These are phyloP conservation scores for Suillus ampliporus DNA, from an alignment of 768 basidiomycete genomes.

Conservation along the genomic window DNA sequence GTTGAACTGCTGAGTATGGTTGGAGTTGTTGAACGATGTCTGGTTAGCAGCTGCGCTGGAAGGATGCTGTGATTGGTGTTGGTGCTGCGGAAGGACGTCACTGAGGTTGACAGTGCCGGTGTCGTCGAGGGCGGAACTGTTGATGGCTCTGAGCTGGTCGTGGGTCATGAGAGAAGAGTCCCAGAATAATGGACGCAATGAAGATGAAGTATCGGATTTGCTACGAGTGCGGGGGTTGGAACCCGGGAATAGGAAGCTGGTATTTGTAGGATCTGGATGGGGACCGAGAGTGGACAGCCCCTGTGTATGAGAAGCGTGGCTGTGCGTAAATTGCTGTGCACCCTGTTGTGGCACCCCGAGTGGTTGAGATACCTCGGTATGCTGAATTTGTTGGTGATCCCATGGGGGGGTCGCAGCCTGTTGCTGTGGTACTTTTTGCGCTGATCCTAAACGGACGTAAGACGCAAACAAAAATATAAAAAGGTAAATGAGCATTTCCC, in stretches of 20 bases:
- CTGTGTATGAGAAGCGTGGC: constrained; percentile 40
- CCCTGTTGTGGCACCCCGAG: constrained; percentile 36
- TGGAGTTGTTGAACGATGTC: constrained; percentile 32
- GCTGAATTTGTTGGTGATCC: constrained; percentile 44
- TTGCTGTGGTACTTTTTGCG: constrained; percentile 40
- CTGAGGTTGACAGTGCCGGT: constrained; percentile 35
- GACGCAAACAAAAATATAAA: constrained; percentile 27
- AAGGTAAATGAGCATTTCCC: constrained; percentile 36
- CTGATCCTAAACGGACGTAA: constrained; percentile 37
- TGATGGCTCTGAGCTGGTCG: constrained; percentile 40
- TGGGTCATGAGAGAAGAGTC: constrained; percentile 45
- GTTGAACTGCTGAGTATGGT: constrained; percentile 37
- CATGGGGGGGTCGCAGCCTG: constrained; percentile 39
- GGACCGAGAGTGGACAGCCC: constrained; percentile 42
- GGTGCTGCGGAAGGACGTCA: constrained; percentile 35
- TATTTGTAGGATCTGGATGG: constrained; percentile 43
- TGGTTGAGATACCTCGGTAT: constrained; percentile 34
- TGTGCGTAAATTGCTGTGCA: constrained; percentile 39
- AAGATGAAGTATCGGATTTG: constrained; percentile 60
- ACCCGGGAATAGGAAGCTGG: constrained; percentile 43
- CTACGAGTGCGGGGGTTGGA: constrained; percentile 54
- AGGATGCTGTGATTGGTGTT: constrained; percentile 33
- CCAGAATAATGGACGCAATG: constrained; percentile 60
- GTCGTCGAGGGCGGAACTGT: constrained; percentile 46
- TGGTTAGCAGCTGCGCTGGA: constrained; percentile 32